Evolutionary conservation across 495 filamentous ascomycete species (phyloP), one percentile per base, ranked within the genome.

Genomic region (Cryomyces minteri): DNA sequence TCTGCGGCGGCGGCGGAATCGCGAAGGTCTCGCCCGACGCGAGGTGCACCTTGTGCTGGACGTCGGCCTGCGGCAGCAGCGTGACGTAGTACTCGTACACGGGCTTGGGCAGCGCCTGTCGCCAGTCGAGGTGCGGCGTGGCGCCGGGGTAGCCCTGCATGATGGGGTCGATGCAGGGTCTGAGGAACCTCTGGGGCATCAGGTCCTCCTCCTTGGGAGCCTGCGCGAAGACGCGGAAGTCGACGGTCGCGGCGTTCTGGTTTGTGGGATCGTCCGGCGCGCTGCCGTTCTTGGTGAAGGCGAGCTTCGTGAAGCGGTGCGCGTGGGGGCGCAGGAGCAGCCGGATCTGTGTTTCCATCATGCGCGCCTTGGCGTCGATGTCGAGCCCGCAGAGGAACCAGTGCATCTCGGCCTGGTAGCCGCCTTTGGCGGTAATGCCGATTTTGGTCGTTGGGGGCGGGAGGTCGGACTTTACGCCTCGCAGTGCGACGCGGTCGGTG

Each of bases 81-180:
- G 58, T 58, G 11, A 64, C 59, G 31, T 51, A 60, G 48, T 64
- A 62, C 51, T 64, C 59, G 12, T 58, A 52, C 2, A 62, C 41
- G 5, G 56, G 51, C 47, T 57, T 57, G 10, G 61, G 59, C 5
- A 59, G 48, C 6, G 52, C 59, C 34, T 50, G 57, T 14, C 59
- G 43, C 32, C 48, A 43, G 44, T 67, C 63, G 0, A 64, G 47
- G 46, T 63, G 53, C 18, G 55, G 54, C 9, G 62, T 66, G 8
- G 60, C 62, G 32, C 62, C 63, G 6, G 63, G 62, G 45, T 61
- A 63, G 18, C 51, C 47, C 41, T 58, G 43, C 56, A 61, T 63
- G 39, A 63, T 58, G 5, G 54, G 46, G 44, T 67, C 63, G 30
- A 64, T 50, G 32, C 58, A 59, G 2, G 58, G 62, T n/a, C 62